A percentile compares a stretch with the other conserved stretches of the same genome.
Evolutionary conservation across 2,329 filamentous ascomycete genomes (phyloP).

Genomic region (Alternaria panax): DNA sequence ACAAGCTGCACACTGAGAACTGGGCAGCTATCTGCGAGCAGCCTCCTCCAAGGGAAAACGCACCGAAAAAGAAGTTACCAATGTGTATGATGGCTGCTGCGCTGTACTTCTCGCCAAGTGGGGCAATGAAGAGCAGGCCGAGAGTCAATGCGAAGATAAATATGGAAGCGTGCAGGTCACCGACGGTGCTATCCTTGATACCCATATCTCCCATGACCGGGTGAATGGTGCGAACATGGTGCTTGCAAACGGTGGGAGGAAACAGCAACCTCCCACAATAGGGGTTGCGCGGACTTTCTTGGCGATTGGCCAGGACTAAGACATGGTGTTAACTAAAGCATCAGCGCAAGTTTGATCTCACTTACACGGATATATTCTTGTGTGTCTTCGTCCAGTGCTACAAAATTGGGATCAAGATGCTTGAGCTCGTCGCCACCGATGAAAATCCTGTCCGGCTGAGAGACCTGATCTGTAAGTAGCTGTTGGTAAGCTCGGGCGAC

Average conservation of each 20-base stretch:
- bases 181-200: slow-evolving; percentile 28
- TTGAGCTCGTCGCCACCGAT: neutral
- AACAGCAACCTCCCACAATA: slow-evolving; percentile 13
- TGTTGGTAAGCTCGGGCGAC: neutral
- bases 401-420: neutral
- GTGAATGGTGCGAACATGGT: slow-evolving; percentile 39
- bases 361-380: neutral
- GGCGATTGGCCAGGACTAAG: slow-evolving; percentile 10
- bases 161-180: slow-evolving; percentile 37
- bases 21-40: neutral
- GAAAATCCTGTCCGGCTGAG: neutral
- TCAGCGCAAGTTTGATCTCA: too few species aligned
- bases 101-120: slow-evolving; percentile 38
- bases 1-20: neutral
- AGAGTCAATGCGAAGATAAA: slow-evolving; percentile 43
- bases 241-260: slow-evolving; percentile 20
- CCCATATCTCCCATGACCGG: slow-evolving; percentile 27
- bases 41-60: slow-evolving; percentile 36
- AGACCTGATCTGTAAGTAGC: neutral
- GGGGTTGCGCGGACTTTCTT: slow-evolving; percentile 17
- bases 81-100: slow-evolving; percentile 29
- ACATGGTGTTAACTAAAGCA: neutral
- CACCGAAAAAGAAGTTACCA: slow-evolving; percentile 32
- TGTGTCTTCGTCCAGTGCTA: neutral
- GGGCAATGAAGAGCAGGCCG: slow-evolving; percentile 40